Conservation (phyloP, 495 filamentous ascomycete species). For the Xylaria nigripes region DNA sequence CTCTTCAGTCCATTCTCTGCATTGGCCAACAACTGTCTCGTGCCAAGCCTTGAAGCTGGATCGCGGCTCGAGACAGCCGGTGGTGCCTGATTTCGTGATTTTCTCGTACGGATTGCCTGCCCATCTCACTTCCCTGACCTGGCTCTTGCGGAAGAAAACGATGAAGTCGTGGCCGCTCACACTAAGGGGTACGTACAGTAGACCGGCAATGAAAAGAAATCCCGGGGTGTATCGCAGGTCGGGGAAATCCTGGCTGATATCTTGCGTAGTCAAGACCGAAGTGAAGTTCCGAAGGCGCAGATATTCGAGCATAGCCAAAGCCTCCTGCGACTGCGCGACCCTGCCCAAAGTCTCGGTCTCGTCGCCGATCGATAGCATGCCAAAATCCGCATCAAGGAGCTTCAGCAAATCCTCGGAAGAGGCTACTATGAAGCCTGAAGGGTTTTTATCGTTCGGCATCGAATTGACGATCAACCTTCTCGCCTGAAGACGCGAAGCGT, state of each 20-base stretch:
- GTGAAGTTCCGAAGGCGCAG: constrained; percentile 66
- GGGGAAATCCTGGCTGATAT: constrained; percentile 71
- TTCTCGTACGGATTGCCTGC: constrained; percentile 92
- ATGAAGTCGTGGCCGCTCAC: constrained; percentile 77
- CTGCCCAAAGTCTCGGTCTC: constrained; percentile 84
- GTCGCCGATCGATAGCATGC: constrained; percentile 73
- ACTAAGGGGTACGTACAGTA: constrained; percentile 78
- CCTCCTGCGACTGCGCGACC: constrained; percentile 69
- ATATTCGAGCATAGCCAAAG: constrained; percentile 80
- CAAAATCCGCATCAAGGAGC: constrained; percentile 84
- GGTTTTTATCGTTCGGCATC: constrained; percentile 71
- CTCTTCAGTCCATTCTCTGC: constrained; percentile 67
- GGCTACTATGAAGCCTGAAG: constrained; percentile 86
- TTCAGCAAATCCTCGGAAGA: constrained; percentile 81
- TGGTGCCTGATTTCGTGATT: constrained; percentile 56
- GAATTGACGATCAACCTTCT: constrained; percentile 69
- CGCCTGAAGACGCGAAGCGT: constrained; percentile 73
- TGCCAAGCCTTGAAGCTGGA: constrained; percentile 71
- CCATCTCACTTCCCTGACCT: constrained; percentile 77
- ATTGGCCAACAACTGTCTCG: constrained; percentile 68
- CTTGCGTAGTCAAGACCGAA: constrained; percentile 72
- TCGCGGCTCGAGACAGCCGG: constrained; percentile 63
- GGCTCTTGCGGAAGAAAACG: constrained; percentile 79
- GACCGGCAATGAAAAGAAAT: constrained; percentile 67
- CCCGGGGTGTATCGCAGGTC: constrained; percentile 76